These are phyloP conservation scores for Fraxinus anomala DNA, from an alignment of 257 asterid species.

Conservation along the genomic window DNA sequence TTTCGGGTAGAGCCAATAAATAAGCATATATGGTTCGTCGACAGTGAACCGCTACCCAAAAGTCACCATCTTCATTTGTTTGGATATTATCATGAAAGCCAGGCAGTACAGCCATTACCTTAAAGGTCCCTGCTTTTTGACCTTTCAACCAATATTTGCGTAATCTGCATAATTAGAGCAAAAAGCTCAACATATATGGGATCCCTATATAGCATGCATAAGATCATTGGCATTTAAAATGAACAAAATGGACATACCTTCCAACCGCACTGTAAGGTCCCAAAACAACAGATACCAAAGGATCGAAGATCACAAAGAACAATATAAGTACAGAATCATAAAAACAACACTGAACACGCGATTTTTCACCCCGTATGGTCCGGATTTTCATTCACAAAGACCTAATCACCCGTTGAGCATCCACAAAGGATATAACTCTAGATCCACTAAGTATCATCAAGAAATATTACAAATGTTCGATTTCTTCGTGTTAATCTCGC, in stretches of 20 bases:
- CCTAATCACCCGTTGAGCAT: too few species aligned
- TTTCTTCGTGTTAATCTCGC: too few species aligned
- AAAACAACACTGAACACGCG: too few species aligned
- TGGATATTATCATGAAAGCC: constrained; percentile 85
- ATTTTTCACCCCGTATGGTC: too few species aligned
- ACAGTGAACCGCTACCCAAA: constrained; percentile 86
- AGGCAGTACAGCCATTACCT: constrained; percentile 65
- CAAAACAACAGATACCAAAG: too few species aligned
- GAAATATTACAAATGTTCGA: too few species aligned
- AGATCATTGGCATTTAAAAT: constrained; percentile 10
- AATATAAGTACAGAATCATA: too few species aligned
- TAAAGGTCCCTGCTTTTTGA: constrained; percentile 64
- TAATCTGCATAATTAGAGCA: constrained; percentile 43
- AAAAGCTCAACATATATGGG: neutral
- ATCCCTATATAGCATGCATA: neutral
- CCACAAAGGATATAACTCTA: too few species aligned
- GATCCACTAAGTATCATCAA: too few species aligned
- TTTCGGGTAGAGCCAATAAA: constrained; percentile 48
- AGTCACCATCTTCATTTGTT: constrained; percentile 70
- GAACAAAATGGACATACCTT: constrained; percentile 31
- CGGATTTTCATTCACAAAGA: too few species aligned
- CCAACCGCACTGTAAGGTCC: too few species aligned
- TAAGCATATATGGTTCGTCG: constrained; percentile 64
- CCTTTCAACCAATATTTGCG: constrained; percentile 84
- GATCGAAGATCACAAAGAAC: too few species aligned